Conservation (phyloP, 805 yeast genomes). For the Isabelozyma heimii region DNA sequence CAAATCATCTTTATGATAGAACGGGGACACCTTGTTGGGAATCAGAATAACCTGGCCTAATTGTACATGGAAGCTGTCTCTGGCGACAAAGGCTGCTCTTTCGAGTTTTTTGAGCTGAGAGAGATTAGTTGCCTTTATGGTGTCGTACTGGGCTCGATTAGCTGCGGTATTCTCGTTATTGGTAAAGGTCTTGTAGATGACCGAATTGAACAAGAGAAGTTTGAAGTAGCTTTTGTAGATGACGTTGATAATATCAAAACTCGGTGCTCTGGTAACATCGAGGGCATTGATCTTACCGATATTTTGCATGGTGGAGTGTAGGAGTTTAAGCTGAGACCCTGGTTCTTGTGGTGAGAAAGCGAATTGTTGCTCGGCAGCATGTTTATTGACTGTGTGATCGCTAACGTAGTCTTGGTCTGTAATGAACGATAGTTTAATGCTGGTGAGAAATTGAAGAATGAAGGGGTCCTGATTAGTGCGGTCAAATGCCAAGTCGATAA, state of each 20-base stretch:
- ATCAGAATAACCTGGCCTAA: slow-evolving; percentile 15
- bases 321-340: not conserved
- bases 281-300: slow-evolving; percentile 3
- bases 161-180: not conserved
- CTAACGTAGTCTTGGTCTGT: not conserved
- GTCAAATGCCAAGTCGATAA: slow-evolving; percentile 8
- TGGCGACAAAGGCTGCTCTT: slow-evolving; percentile 2
- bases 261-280: not conserved
- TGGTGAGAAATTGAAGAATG: not conserved
- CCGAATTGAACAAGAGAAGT: slow-evolving; percentile 9
- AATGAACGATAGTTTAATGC: slow-evolving; percentile 1
- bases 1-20: slow-evolving; percentile 15
- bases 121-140: slow-evolving; percentile 1
- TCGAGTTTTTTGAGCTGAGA: slow-evolving; percentile 1
- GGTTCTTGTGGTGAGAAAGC: not conserved
- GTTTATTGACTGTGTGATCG: not conserved
- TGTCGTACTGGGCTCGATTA: not conserved
- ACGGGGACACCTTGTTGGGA: slow-evolving; percentile 3
- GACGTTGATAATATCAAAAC: not conserved
- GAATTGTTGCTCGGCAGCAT: not conserved
- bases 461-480: not conserved
- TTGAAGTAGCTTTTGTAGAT: slow-evolving; percentile 14
- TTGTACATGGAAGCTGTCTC: slow-evolving; percentile 14
- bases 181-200: slow-evolving; percentile 1
- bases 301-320: not conserved